Conservation (phyloP, 2,329 filamentous ascomycete species). For the Trichoderma sp. region DNA sequence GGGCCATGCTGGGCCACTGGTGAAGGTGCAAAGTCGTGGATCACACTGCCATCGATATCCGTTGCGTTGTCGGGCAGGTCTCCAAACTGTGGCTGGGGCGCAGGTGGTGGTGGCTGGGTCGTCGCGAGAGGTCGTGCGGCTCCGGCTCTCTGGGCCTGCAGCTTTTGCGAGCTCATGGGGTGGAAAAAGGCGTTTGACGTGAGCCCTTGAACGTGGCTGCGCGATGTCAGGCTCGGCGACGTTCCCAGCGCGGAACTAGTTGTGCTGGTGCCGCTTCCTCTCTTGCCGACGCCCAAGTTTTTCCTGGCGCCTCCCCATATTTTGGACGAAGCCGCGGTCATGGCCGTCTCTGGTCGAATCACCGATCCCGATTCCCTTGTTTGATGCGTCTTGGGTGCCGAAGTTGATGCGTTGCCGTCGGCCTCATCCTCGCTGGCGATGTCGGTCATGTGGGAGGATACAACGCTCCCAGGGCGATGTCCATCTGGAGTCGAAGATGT, state of each 20-base stretch:
- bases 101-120: constrained; percentile 36
- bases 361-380: constrained; percentile 39
- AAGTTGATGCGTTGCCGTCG: constrained; percentile 32
- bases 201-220: constrained; percentile 85
- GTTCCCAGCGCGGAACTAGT: constrained; percentile 52
- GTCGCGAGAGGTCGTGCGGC: constrained; percentile 45
- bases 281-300: constrained; percentile 42
- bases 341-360: constrained; percentile 55
- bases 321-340: constrained; percentile 43
- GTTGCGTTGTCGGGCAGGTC: constrained; percentile 41
- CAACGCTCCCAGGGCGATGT: constrained; percentile 59
- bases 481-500: constrained; percentile 41
- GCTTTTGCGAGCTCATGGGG: constrained; percentile 92
- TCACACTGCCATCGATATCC: constrained; percentile 43
- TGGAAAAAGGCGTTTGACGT: constrained; percentile 90
- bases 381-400: constrained; percentile 15
- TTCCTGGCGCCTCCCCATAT: constrained; percentile 57
- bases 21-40: constrained; percentile 46
- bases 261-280: constrained; percentile 42
- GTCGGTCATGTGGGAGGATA: constrained; percentile 71
- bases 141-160: constrained; percentile 81
- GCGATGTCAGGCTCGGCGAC: constrained; percentile 61
- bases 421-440: constrained; percentile 57
- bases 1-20: constrained; percentile 48
- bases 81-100: constrained; percentile 28